Base-by-base conservation (phyloP, 306 rosid species). In the Trifolium fragiferum region DNA sequence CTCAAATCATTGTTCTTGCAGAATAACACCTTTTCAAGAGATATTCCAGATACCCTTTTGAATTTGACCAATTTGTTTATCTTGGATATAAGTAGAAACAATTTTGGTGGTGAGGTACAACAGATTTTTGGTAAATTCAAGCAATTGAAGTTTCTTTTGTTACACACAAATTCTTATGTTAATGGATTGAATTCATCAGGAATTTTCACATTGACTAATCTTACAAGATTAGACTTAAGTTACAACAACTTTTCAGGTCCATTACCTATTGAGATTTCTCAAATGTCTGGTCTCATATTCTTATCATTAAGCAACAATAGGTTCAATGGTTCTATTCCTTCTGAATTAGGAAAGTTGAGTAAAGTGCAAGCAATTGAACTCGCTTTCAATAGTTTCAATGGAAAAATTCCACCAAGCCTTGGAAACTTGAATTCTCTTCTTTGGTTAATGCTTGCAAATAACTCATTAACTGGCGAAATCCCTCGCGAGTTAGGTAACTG, bases 391-490 rank as follows among this genome's bases (percentile, higher is more conserved):
- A 73, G 5, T 53, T 80, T 93, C 75, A 87, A 21, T 12, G 98
- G 98, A 8, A 33, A 84, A 37, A 89, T 93, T 55, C 98, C 98
- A 8, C 33, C 85, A 50, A 88, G 77, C 67, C 18, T 93, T 11
- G 98, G 98, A 54, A 91, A 88, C 20, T 68, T 91, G 83, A 83
- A 32, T 7, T 86, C 92, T 66, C 93, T 93, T 21, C 41, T 93
- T 25, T 93, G 98, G 98, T 60, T 93, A 70, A 93, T 90, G 93
- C 90, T 93, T 16, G 90, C 96, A 0, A 80, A 87, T 75, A 93
- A 93, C 76, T 81, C 79, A 4, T 80, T 93, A 66, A 74, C 84
- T 0, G 97, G 92, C 8, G 74, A 80, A 70, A 93, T 93, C 71
- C 98, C 98, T 0, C 76, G 14, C 12, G 91, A 87, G 77, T 57